These are phyloP conservation scores for Bromus sterilis DNA, from an alignment of 176 grass and related monocot genomes.

Conservation along the genomic window DNA sequence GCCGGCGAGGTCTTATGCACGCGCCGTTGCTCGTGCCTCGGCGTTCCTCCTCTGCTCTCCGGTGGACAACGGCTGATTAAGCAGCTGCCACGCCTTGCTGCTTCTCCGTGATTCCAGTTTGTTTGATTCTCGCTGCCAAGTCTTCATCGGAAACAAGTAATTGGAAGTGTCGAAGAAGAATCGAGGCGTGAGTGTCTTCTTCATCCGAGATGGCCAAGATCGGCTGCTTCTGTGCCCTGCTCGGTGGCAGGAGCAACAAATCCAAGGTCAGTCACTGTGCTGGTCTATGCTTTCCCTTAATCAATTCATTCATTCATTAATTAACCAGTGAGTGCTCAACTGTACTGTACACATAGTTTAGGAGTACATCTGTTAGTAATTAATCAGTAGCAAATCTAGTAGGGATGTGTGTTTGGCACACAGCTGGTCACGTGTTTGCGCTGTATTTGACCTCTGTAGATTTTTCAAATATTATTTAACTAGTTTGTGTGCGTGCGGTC, in stretches of 20 bases:
- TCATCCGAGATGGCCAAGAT: conserved; percentile 53
- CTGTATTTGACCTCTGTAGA: neutral
- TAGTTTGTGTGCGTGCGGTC: neutral
- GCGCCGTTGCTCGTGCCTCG: conserved; percentile 24
- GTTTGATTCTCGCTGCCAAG: neutral
- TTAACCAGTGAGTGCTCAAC: neutral
- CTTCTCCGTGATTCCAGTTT: no score
- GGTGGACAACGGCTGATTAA: conserved; percentile 46
- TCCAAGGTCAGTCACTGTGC: conserved; percentile 32
- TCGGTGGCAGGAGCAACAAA: conserved; percentile 47
- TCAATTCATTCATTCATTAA: neutral
- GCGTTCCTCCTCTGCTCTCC: conserved; percentile 39
- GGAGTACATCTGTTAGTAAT: neutral
- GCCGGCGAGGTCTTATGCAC: conserved; percentile 36
- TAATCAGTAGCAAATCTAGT: neutral
- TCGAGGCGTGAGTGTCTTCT: neutral
- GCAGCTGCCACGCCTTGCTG: neutral
- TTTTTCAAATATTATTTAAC: neutral
- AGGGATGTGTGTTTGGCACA: no score
- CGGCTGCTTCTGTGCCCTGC: conserved; percentile 56
- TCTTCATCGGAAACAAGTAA: neutral
- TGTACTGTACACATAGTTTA: neutral
- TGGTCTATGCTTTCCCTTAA: neutral
- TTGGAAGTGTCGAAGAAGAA: neutral
- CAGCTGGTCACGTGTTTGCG: neutral